Percentiles rank a stretch among this genome's conserved stretches.
Conservation (phyloP, 257 asterid species). For the Solanum clarkiae region DNA sequence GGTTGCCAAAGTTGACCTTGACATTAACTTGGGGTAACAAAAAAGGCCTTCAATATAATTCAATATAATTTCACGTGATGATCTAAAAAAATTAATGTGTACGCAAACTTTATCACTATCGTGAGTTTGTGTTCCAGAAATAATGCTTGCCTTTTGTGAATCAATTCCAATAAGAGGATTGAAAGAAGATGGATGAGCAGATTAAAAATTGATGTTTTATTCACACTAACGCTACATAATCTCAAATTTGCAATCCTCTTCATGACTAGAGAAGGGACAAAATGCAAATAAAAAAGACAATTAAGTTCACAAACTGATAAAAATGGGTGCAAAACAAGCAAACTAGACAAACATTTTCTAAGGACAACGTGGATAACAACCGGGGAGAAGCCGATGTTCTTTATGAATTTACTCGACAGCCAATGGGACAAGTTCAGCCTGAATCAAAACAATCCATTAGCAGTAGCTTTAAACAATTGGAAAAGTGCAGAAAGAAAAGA, state of each 20-base stretch:
- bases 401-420: conserved; percentile 44
- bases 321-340: not conserved
- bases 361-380: not conserved
- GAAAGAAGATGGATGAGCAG: not conserved
- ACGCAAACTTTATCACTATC: not conserved
- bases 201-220: not conserved
- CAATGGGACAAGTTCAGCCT: conserved; percentile 83
- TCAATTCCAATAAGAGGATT: no score
- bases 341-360: not conserved
- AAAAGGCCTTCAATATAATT: not conserved
- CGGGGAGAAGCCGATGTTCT: not conserved
- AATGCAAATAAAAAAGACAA: not conserved
- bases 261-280: not conserved
- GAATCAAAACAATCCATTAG: not conserved
- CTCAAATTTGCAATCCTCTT: not conserved
- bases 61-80: not conserved
- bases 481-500: not conserved
- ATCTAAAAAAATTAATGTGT: rapidly evolving
- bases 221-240: not conserved
- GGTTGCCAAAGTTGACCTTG: not conserved
- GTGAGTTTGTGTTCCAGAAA: not conserved
- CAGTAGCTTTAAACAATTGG: not conserved
- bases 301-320: not conserved
- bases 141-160: no score
- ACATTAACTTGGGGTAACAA: not conserved